These are phyloP conservation scores for Rutstroemia sp. DNA, from an alignment of 2,329 filamentous ascomycete genomes.

Conservation along the genomic window DNA sequence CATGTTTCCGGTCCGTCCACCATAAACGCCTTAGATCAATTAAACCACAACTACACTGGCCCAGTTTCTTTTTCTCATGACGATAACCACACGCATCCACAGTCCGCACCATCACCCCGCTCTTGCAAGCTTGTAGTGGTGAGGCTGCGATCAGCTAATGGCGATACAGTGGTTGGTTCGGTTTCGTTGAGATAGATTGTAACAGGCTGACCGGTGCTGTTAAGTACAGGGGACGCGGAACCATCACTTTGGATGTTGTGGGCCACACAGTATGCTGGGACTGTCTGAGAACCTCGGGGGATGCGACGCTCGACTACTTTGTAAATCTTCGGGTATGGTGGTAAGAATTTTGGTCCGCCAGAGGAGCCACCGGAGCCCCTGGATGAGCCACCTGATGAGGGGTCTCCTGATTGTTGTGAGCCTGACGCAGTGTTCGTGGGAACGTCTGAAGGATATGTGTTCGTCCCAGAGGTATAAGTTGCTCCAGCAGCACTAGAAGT, in stretches of 20 bases:
- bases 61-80: slow-evolving; percentile 2
- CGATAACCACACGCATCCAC: slow-evolving; percentile 13
- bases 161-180: slow-evolving; percentile 15
- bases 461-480: not conserved
- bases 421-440: slow-evolving; percentile 25
- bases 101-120: not conserved
- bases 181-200: slow-evolving; percentile 27
- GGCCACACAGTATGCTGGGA: slow-evolving; percentile 55
- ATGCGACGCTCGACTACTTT: slow-evolving; percentile 59
- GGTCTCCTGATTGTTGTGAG: not conserved
- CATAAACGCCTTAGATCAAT: not conserved
- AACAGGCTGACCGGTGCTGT: slow-evolving; percentile 19
- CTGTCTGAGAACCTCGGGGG: slow-evolving; percentile 17
- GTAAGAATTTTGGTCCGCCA: slow-evolving; percentile 19
- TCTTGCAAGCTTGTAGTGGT: not conserved
- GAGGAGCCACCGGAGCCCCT: too few relatives aligned
- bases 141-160: slow-evolving; percentile 8
- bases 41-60: not conserved
- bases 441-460: slow-evolving; percentile 11
- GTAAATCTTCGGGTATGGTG: slow-evolving; percentile 47
- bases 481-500: not conserved
- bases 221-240: slow-evolving; percentile 18
- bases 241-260: slow-evolving; percentile 52
- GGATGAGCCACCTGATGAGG: slow-evolving; percentile 10
- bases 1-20: not conserved